Evolutionary conservation across 2,329 filamentous ascomycete genomes (phyloP).

Genomic region (Ceratocystis lukuohia): DNA sequence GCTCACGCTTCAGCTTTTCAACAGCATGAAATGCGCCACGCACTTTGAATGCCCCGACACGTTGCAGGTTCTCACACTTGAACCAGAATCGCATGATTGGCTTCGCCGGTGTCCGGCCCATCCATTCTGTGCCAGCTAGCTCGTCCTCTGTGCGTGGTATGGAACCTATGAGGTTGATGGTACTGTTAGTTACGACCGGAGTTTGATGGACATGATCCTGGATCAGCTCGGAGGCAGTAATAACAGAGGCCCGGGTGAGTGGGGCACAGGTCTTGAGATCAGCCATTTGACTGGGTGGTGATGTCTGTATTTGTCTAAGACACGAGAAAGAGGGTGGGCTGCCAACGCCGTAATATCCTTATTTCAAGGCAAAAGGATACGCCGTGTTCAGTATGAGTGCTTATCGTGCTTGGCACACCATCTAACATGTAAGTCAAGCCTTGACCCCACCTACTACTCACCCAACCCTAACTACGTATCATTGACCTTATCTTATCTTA

Average conservation of each 20-base stretch:
- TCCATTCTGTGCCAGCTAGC: conserved; percentile 43
- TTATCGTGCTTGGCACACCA: background rate
- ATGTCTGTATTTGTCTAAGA: background rate
- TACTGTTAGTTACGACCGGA: conserved; percentile 66
- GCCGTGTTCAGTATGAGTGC: background rate
- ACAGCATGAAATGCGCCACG: conserved; percentile 83
- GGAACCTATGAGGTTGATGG: conserved; percentile 62
- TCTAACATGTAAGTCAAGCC: background rate
- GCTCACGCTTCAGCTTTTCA: conserved; percentile 49
- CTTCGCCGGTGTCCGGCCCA: conserved; percentile 44
- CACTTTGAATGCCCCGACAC: conserved; percentile 83
- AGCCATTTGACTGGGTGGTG: conserved; percentile 33
- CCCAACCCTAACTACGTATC: background rate
- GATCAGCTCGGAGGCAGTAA: conserved; percentile 60
- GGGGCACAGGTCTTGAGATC: conserved; percentile 43
- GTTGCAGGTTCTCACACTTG: conserved; percentile 91
- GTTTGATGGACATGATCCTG: conserved; percentile 66
- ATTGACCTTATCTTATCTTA: background rate
- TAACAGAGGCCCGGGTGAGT: conserved; percentile 59
- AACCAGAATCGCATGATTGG: conserved; percentile 69
- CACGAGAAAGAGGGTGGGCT: background rate
- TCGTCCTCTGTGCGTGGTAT: conserved; percentile 45
- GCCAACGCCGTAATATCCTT: background rate
- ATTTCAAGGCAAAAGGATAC: background rate
- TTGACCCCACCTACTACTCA: background rate